Conservation (phyloP, 257 asterid species). For the Linderniella brevidens region DNA sequence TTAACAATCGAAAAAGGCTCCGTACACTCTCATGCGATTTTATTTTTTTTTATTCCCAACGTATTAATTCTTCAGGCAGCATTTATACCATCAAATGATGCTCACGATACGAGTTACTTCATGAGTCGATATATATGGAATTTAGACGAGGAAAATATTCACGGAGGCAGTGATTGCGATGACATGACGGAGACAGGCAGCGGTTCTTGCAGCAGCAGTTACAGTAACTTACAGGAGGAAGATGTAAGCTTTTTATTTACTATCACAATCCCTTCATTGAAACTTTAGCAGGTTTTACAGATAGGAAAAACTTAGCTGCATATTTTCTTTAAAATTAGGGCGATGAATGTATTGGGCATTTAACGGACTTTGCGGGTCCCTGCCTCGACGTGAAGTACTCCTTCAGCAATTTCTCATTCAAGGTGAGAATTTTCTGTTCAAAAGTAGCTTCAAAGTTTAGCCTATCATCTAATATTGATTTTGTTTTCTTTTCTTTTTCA, state of each 20-base stretch:
- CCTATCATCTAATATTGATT: too few relatives aligned
- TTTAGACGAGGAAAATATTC: constrained; percentile 58
- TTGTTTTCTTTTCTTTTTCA: too few relatives aligned
- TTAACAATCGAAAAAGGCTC: constrained; percentile 4
- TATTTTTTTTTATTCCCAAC: too few relatives aligned
- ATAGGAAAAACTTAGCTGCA: background rate
- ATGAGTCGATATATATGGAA: constrained; percentile 97
- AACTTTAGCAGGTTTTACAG: background rate
- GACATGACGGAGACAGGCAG: constrained; percentile 56
- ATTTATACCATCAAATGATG: constrained; percentile 71
- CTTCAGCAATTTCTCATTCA: constrained; percentile 87
- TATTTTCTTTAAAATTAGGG: constrained; percentile 23
- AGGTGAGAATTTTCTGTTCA: constrained; percentile 27
- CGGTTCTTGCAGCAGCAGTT: constrained; percentile 62
- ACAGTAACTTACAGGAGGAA: constrained; percentile 43
- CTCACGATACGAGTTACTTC: constrained; percentile 87
- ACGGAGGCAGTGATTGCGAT: constrained; percentile 72
- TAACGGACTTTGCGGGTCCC: constrained; percentile 56
- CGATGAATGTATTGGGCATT: constrained; percentile 69
- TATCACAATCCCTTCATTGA: background rate
- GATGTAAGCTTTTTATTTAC: constrained; percentile 31
- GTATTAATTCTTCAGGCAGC: constrained; percentile 50
- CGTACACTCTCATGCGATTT: constrained; percentile 2
- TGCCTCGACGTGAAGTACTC: constrained; percentile 45
- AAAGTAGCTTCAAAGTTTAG: too few relatives aligned